Evolutionary conservation across 129 eudicot species (phyloP).

Genomic region (Flaveria trinervia): DNA sequence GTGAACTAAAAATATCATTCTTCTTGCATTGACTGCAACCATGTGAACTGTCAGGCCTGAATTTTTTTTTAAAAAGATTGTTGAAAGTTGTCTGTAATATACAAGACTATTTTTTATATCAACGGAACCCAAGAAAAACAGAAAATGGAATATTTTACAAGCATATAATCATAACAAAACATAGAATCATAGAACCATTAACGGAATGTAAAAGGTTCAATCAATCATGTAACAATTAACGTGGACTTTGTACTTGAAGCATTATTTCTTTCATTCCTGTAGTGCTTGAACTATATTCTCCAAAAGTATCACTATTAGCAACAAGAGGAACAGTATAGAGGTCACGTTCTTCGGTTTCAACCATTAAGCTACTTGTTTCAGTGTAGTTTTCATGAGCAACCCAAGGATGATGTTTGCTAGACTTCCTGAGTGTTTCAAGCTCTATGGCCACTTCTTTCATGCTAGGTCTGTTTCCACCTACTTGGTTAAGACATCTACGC

Average conservation of each 20-base stretch:
- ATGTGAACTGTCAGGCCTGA: no score
- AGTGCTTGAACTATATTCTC: constrained; percentile 5
- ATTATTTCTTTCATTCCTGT: constrained; percentile 4
- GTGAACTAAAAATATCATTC: not conserved
- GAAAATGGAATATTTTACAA: not conserved
- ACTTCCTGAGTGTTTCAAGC: constrained; percentile 5
- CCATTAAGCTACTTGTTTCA: not conserved
- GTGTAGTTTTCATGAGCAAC: not conserved
- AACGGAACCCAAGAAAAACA: not conserved
- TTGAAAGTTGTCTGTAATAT: no score
- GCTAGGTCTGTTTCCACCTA: constrained; percentile 5
- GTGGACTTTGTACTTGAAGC: constrained; percentile 3
- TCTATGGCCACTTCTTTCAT: constrained; percentile 5
- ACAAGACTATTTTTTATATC: not conserved
- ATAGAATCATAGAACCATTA: not conserved
- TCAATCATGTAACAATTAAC: not conserved
- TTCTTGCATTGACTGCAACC: no score
- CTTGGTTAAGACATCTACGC: constrained; percentile 16
- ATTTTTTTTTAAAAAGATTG: no score
- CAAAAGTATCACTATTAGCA: not conserved
- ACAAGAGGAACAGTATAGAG: not conserved
- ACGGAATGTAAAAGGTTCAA: not conserved
- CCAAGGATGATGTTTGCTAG: not conserved
- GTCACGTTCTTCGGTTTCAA: constrained; percentile 8
- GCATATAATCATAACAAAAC: not conserved